Base-by-base conservation (phyloP, 1,139 yeast species). In the Blastobotrys serpentis region DNA sequence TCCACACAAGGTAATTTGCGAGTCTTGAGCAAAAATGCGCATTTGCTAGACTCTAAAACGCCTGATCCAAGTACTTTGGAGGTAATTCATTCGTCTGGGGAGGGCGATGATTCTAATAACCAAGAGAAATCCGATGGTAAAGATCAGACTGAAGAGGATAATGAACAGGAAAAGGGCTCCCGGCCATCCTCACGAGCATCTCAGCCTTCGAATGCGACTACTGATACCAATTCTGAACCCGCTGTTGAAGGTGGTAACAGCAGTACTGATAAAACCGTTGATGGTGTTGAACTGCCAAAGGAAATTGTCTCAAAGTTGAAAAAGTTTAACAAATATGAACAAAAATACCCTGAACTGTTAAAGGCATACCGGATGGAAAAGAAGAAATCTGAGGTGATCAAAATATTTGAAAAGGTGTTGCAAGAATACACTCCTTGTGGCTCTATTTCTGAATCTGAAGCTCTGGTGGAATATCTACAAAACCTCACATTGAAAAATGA, bases 291-390 rank as follows among this genome's bases (percentile, higher is more conserved):
- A 2, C 65, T 83, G 29, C 80, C 89, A 0, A 74, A 75, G 4
- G 76, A 75, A 7, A 66, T 86, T 23, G 76, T 77, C 56, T 70
- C 82, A 11, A 85, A 84, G 59, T 69, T 90, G 67, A 77, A 78
- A 53, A 89, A 87, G 70, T 87, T 87, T 63, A 81, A 78, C 50
- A 89, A 88, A 64, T 92, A 89, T 65, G 98, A 92, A 65, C 86
- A 85, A 50, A 87, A 87, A 62, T 90, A 89, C 63, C 98, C 97
- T 0, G 32, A 23, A 4, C 71, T 90, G 13, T 74, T 88, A 44
- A 85, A 84, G 43, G 97, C 98, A 0, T 90, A 86, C 69, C 86
- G 88, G 62, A 71, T 76, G 1, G 97, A 89, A 63, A 88, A 86
- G 69, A 73, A 77, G 42, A 85, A 84, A 57, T 71, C 77, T 1